Evolutionary conservation across 768 basidiomycete species (phyloP), one percentile per base, ranked within the genome.

Genomic region (Rhizopogon vesiculosus): DNA sequence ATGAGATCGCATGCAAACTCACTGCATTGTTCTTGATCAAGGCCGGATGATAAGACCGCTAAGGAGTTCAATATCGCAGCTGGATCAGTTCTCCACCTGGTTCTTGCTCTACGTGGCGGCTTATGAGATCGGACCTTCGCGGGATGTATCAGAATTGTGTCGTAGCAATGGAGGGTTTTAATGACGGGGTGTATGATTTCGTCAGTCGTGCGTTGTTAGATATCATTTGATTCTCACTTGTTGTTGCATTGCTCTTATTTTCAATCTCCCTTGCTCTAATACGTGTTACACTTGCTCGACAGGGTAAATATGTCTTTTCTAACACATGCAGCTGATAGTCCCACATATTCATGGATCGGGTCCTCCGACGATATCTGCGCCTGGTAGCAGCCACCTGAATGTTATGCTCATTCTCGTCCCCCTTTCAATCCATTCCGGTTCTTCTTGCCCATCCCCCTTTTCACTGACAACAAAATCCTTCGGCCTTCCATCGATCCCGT

Each of bases 91-190:
- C 84, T 98, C 62, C 96, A 98, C 76, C 78, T 98, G 49, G 96
- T 98, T 54, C 85, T 98, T 45, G 93, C 96, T 7, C 83, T 98
- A 42, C 92, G 96, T 72, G 96, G 96, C 43, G 96, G 96, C 74
- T 73, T 72, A 85, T 74, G 79, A 62, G 31, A 54, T 45, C 51
- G 50, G 41, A 25, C 43, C 41, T 50, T 19, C 19, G 15, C 38
- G 29, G 42, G 60, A 39, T 44, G 45, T 38, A 28, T 53, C 33
- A 31, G 54, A 40, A 50, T 54, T 29, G 29, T 33, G 31, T 29
- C 35, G 13, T 53, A 25, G n/a, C 45, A 33, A 35, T 19, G 41
- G 53, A 31, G 31, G 10, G 58, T 40, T 25, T 42, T 51, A 25
- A 57, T 57, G 55, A 57, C 49, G 51, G 55, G 52, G 49, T 59